phyloP scores from a whole-genome alignment of 305 asterid genomes.

The Euphrasia arctica region DNA sequence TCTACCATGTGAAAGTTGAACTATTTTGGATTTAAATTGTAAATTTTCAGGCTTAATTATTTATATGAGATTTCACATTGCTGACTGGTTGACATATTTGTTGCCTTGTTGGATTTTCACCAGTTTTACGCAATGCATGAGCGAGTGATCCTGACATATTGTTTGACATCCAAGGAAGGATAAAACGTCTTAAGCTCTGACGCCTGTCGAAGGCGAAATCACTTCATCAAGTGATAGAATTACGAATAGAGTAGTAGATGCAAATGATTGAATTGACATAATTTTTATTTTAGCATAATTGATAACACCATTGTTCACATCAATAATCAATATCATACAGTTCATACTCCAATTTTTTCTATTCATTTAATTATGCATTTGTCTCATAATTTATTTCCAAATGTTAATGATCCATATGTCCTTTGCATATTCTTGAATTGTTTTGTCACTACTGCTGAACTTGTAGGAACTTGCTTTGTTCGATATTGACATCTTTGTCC shows the following conservation, averaged over 20 bases:
- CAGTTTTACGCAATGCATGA: not conserved
- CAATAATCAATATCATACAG: too few relatives aligned
- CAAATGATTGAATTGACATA: too few relatives aligned
- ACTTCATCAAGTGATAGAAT: too few relatives aligned
- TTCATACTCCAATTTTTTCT: too few relatives aligned
- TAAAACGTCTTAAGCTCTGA: too few relatives aligned
- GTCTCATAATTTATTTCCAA: too few relatives aligned
- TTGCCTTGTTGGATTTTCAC: not conserved
- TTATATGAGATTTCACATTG: not conserved
- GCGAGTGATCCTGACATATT: not conserved
- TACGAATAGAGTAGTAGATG: too few relatives aligned
- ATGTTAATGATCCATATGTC: conserved; percentile 79
- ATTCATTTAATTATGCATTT: too few relatives aligned
- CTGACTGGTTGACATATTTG: not conserved
- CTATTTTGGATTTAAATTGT: conserved; percentile 20
- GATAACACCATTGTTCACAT: too few relatives aligned
- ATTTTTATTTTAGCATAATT: too few relatives aligned
- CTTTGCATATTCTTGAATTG: conserved; percentile 75
- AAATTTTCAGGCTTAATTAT: conserved; percentile 16
- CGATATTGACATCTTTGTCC: conserved; percentile 92
- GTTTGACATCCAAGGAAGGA: too few relatives aligned
- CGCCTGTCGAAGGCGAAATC: too few relatives aligned
- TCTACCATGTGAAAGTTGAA: conserved; percentile 30
- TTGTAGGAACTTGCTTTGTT: conserved; percentile 86
- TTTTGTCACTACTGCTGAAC: conserved; percentile 97